Evolutionary conservation across 108 stramenopile genomes (phyloP).

Genomic region (Nitzschia putrida): DNA sequence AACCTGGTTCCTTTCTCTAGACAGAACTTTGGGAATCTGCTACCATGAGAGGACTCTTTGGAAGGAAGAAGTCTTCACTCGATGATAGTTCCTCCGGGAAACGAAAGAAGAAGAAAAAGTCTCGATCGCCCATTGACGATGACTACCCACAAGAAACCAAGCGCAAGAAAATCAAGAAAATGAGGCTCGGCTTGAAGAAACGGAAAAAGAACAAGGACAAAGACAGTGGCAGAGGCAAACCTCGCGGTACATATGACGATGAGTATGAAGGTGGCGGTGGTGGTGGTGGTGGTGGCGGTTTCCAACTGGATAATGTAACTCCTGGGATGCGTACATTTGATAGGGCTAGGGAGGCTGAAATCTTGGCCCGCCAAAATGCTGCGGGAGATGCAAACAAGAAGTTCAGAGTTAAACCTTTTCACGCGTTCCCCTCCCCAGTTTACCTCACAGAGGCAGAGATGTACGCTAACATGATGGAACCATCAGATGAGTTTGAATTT

Average conservation of each 20-base stretch:
- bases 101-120: constrained; percentile 6
- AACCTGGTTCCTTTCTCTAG: too few relatives aligned
- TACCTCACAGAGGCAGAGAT: constrained; percentile 57
- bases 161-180: constrained; percentile 18
- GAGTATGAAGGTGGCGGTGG: background rate
- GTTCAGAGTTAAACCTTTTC: constrained; percentile 50
- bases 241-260: constrained; percentile 10
- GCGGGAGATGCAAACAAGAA: constrained; percentile 30
- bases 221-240: constrained; percentile 2
- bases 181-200: constrained; percentile 17
- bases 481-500: constrained; percentile 40
- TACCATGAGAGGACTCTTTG: constrained; percentile 12
- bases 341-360: background rate
- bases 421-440: constrained; percentile 32
- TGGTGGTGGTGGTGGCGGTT: constrained; percentile 4
- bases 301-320: constrained; percentile 19
- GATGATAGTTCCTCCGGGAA: background rate
- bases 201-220: constrained; percentile 19
- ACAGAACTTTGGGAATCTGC: too few relatives aligned
- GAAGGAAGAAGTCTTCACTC: constrained; percentile 2
- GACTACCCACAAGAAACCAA: constrained; percentile 12
- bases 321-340: background rate
- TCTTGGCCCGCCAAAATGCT: background rate
- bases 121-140: constrained; percentile 17
- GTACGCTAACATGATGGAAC: constrained; percentile 48